A percentile compares a stretch with the other conserved stretches of the same genome.
phyloP scores from a whole-genome alignment of 2,329 filamentous ascomycete genomes.

The Parafenestella ontariensis region DNA sequence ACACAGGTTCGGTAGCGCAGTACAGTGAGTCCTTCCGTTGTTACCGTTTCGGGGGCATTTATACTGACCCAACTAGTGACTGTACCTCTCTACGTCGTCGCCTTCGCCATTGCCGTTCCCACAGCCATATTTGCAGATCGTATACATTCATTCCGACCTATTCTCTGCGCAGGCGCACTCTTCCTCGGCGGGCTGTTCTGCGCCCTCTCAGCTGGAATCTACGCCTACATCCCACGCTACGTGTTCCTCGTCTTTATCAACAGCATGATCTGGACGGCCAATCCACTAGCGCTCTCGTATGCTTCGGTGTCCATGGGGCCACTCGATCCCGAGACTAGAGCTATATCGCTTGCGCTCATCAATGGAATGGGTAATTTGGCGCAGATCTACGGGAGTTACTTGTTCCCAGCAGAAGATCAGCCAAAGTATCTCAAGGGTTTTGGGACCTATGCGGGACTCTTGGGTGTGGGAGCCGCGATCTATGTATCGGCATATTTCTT shows the following conservation, averaged over 20 bases:
- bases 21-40: conserved; percentile 20
- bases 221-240: conserved; percentile 33
- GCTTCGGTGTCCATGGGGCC: conserved; percentile 28
- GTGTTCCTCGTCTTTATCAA: conserved; percentile 36
- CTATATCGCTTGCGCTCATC: conserved; percentile 29
- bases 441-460: conserved; percentile 29
- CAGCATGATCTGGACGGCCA: conserved; percentile 33
- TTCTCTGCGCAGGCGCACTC: conserved; percentile 21
- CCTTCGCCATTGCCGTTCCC: conserved; percentile 29
- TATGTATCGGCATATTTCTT: conserved; percentile 27
- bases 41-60: no score
- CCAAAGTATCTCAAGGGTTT: conserved; percentile 31
- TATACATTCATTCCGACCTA: conserved; percentile 18
- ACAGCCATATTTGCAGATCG: conserved; percentile 31
- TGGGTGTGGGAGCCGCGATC: conserved; percentile 26
- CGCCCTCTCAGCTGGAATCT: conserved; percentile 29
- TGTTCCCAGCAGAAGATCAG: conserved; percentile 28
- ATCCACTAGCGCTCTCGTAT: conserved; percentile 30
- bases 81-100: conserved; percentile 30
- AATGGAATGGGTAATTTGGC: conserved; percentile 34
- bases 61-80: no score
- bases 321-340: conserved; percentile 29
- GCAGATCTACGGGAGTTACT: conserved; percentile 29
- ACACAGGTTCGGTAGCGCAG: conserved; percentile 26
- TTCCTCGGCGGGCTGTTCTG: conserved; percentile 28